Percentiles rank a stretch among this genome's conserved stretches.
These are phyloP conservation scores for Aspergillus leporis DNA, from an alignment of 495 filamentous ascomycete species.

Conservation along the genomic window DNA sequence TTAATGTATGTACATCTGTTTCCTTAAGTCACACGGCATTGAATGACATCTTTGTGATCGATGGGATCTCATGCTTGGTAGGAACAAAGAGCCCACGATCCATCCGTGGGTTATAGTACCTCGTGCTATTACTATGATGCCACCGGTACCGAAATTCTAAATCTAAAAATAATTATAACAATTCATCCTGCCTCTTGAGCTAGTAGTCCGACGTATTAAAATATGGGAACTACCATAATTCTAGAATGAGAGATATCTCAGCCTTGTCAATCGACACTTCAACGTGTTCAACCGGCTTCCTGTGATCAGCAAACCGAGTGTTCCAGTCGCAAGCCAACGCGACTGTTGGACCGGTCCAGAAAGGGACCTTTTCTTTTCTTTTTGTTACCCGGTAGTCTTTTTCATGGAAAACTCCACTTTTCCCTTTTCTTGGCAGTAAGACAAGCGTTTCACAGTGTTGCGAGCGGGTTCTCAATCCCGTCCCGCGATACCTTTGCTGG, in stretches of 20 bases:
- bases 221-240: background rate
- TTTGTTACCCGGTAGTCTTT: background rate
- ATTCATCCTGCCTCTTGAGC: background rate
- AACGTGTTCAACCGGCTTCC: background rate
- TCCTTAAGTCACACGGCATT: background rate
- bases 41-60: background rate
- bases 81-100: too few species aligned
- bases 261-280: background rate
- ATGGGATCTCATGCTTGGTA: too few species aligned
- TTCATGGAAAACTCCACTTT: background rate
- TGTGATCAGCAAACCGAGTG: background rate
- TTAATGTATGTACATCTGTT: background rate
- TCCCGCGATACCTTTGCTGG: too few species aligned
- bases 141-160: background rate
- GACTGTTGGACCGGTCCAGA: background rate
- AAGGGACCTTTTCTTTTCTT: background rate
- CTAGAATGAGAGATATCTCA: background rate
- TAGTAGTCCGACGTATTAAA: background rate
- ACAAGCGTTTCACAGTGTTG: background rate
- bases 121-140: too few species aligned
- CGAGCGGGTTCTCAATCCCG: background rate
- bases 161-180: background rate
- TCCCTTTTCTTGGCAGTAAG: constrained; percentile 1
- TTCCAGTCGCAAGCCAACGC: background rate
- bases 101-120: too few species aligned